Base-by-base conservation (phyloP, 1,139 yeast genomes). In the Kurtzmaniella natalensis region DNA sequence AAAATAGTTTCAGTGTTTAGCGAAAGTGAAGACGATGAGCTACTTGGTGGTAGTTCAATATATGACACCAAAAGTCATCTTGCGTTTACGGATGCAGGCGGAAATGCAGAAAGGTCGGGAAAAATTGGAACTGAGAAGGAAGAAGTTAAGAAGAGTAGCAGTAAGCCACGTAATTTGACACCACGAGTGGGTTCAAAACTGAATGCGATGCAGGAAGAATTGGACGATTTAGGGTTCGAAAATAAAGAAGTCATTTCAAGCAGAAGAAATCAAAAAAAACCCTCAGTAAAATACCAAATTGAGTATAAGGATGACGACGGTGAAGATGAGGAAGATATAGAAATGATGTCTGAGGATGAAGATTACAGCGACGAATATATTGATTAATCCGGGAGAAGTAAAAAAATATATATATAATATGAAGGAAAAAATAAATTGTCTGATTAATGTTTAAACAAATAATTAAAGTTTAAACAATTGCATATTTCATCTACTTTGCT, bases 11-110 rank as follows among this genome's bases (percentile, higher is more conserved):
- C 55, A 6, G 41, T 51, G 16, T 62, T 61, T 40, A 55, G 58
- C 38, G 69, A 61, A 37, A 57, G 64, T 38, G 66, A 60, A 21
- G 66, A 61, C 30, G 66, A 61, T 32, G 61, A 54, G 29, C 40
- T 50, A 25, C 42, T 50, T 26, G 55, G 55, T 7, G 21, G 15
- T 41, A 7, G 11, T 23, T 16, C 10, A 23, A 11, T 14, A 11
- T 4, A 8, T 23, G 11, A 11, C 26, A 23, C 7, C 9, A n/a
- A 5, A 16, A 23, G 15, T n/a, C n/a, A n/a, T n/a, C n/a, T n/a
- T n/a, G n/a, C n/a, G n/a, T n/a, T n/a, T n/a, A n/a, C n/a, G n/a
- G n/a, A n/a, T n/a, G n/a, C n/a, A n/a, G n/a, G n/a, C n/a, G n/a
- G n/a, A n/a, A n/a, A n/a, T n/a, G n/a, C n/a, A n/a, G n/a, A n/a